Evolutionary conservation across 371 early-diverging fungal species (phyloP).

Genomic region (Rhizopus stolonifer): DNA sequence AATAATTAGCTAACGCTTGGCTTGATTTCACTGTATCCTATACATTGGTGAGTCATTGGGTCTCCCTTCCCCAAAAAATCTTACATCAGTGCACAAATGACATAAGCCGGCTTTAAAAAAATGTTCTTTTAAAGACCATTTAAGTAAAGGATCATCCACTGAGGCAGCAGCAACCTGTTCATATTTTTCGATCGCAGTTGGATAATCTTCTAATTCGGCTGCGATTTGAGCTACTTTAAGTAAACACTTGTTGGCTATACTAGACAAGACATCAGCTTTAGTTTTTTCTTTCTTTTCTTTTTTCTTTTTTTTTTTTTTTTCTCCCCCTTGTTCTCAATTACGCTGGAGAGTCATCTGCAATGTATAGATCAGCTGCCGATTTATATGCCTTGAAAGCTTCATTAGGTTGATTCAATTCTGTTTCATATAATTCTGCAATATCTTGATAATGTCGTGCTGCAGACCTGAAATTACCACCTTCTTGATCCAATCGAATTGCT

Average conservation of each 20-base stretch:
- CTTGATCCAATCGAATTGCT: slow-evolving; percentile 80
- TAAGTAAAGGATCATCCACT: slow-evolving; percentile 86
- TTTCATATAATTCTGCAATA: slow-evolving; percentile 89
- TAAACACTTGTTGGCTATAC: slow-evolving; percentile 84
- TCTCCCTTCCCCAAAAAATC: neutral
- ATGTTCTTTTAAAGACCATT: slow-evolving; percentile 94
- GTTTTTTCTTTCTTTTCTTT: neutral
- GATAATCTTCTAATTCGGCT: slow-evolving; percentile 83
- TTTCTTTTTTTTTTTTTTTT: neutral
- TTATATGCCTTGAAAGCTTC: slow-evolving; percentile 86
- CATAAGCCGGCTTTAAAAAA: slow-evolving; percentile 94
- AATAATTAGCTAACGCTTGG: slow-evolving; percentile 43
- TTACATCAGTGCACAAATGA: slow-evolving; percentile 72
- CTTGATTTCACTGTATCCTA: slow-evolving; percentile 40
- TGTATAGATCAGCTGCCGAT: slow-evolving; percentile 89
- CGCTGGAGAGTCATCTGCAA: slow-evolving; percentile 88
- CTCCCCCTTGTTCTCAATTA: slow-evolving; percentile 39
- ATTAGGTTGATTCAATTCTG: slow-evolving; percentile 73
- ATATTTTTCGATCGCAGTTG: slow-evolving; percentile 86
- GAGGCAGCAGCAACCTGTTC: slow-evolving; percentile 81
- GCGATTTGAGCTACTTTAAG: slow-evolving; percentile 92
- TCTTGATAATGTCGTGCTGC: slow-evolving; percentile 94
- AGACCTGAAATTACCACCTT: slow-evolving; percentile 84
- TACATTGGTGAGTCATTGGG: neutral
- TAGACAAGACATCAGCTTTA: slow-evolving; percentile 20